phyloP scores from a whole-genome alignment of 2,329 filamentous ascomycete genomes.

The Cladobotryum mycophilum region DNA sequence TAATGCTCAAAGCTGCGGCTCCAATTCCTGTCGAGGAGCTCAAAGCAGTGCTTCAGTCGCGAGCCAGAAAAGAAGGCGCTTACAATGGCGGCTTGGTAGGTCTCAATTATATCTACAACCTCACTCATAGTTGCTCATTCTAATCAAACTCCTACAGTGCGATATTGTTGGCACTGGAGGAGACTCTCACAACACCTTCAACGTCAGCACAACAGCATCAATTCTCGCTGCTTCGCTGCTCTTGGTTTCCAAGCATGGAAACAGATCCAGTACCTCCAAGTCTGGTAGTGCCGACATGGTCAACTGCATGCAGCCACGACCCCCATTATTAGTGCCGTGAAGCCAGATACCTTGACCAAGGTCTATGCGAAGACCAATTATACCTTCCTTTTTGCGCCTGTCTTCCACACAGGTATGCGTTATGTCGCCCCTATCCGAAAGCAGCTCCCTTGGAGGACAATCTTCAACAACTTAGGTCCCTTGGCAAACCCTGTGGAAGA shows the following conservation, averaged over 20 bases:
- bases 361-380: constrained; percentile 84
- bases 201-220: constrained; percentile 91
- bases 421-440: constrained; percentile 80
- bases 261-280: constrained; percentile 89
- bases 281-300: constrained; percentile 93
- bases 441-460: constrained; percentile 87
- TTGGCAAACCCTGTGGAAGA: constrained; percentile 85
- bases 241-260: constrained; percentile 89
- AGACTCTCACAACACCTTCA: constrained; percentile 96
- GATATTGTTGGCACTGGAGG: constrained; percentile 98
- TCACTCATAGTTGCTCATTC: not conserved
- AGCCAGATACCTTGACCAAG: constrained; percentile 59
- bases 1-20: constrained; percentile 76
- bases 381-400: constrained; percentile 89
- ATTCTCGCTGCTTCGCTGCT: constrained; percentile 84
- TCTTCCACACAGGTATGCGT: constrained; percentile 93
- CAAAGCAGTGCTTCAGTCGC: constrained; percentile 51
- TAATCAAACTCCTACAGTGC: constrained; percentile 38
- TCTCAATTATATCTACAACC: too few relatives aligned
- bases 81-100: constrained; percentile 81
- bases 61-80: constrained; percentile 58
- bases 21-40: constrained; percentile 62
- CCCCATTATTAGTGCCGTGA: constrained; percentile 69
- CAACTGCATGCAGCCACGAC: constrained; percentile 65
- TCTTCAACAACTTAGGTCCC: constrained; percentile 95